These are phyloP conservation scores for Leptographium procerum DNA, from an alignment of 2,329 filamentous ascomycete species.

Conservation along the genomic window DNA sequence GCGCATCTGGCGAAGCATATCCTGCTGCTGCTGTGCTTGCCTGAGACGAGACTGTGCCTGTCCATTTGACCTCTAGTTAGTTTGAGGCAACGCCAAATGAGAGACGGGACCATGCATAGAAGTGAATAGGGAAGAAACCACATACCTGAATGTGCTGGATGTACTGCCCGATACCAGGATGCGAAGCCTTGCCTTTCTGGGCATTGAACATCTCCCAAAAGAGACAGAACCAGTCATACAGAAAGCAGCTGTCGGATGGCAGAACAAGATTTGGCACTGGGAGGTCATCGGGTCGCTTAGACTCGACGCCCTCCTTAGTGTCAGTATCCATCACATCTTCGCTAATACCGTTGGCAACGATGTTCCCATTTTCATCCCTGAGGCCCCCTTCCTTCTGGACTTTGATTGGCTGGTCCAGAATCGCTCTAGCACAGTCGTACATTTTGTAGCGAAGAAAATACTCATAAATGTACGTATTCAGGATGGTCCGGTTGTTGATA, in stretches of 20 bases:
- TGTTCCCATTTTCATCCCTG: slow-evolving; percentile 57
- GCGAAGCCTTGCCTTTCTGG: slow-evolving; percentile 59
- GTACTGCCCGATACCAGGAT: slow-evolving; percentile 59
- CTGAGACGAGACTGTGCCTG: slow-evolving; percentile 59
- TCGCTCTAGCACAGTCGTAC: slow-evolving; percentile 68
- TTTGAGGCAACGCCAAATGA: background rate
- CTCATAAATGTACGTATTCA: slow-evolving; percentile 86
- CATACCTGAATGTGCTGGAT: slow-evolving; percentile 72
- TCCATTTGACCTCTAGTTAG: background rate
- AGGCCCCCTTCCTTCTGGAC: slow-evolving; percentile 55
- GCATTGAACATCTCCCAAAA: slow-evolving; percentile 95
- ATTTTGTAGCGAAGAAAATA: slow-evolving; percentile 81
- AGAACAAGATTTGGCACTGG: slow-evolving; percentile 61
- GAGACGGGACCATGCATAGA: background rate
- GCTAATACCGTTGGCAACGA: slow-evolving; percentile 55
- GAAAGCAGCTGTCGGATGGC: slow-evolving; percentile 63
- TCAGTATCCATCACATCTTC: slow-evolving; percentile 77
- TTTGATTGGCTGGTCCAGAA: slow-evolving; percentile 59
- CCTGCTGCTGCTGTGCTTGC: slow-evolving; percentile 68
- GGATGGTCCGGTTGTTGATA: slow-evolving; percentile 37
- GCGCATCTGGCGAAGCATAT: slow-evolving; percentile 64
- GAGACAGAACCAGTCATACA: slow-evolving; percentile 95
- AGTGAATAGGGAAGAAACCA: slow-evolving; percentile 7
- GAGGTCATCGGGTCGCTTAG: slow-evolving; percentile 68
- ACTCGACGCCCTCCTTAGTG: slow-evolving; percentile 62